phyloP scores from a whole-genome alignment of 2,329 filamentous ascomycete genomes.

The Claviceps cyperi region DNA sequence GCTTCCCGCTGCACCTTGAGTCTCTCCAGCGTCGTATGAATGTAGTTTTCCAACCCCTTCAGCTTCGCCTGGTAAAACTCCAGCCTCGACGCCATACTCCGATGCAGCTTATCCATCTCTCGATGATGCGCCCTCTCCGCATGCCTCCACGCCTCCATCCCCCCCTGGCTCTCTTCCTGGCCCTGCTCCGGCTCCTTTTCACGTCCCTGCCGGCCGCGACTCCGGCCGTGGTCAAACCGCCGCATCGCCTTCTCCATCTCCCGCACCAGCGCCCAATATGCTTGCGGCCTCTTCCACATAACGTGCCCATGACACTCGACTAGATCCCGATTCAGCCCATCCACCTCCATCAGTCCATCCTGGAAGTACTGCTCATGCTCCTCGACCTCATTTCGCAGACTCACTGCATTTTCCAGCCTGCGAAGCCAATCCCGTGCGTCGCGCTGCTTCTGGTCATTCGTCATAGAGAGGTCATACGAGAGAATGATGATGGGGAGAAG shows the following conservation, averaged over 20 bases:
- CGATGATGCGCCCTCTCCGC: conserved; percentile 16
- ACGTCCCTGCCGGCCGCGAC: too few relatives aligned
- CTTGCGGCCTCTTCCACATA: conserved; percentile 48
- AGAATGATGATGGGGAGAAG: conserved; percentile 45
- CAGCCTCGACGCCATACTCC: conserved; percentile 36
- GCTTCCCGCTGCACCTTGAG: conserved; percentile 47
- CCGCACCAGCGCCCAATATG: conserved; percentile 38
- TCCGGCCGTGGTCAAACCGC: conserved; percentile 20
- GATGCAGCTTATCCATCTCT: conserved; percentile 31
- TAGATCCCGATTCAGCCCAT: conserved; percentile 45
- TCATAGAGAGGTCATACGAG: conserved; percentile 39
- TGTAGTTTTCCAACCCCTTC: conserved; percentile 47
- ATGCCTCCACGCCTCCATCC: conserved; percentile 4
- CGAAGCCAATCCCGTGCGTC: conserved; percentile 49
- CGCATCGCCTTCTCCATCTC: conserved; percentile 35
- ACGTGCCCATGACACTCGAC: conserved; percentile 50
- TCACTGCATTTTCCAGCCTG: conserved; percentile 45
- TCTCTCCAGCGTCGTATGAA: conserved; percentile 45
- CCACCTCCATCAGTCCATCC: conserved; percentile 38
- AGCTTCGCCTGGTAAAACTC: conserved; percentile 49
- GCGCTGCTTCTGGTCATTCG: conserved; percentile 46
- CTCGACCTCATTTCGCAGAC: conserved; percentile 44
- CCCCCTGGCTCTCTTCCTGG: conserved; percentile 4
- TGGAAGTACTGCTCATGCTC: conserved; percentile 40
- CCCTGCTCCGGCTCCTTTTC: too few relatives aligned